Conservation (phyloP, 2,329 filamentous ascomycete species). For the Periglandula ipomoeae region DNA sequence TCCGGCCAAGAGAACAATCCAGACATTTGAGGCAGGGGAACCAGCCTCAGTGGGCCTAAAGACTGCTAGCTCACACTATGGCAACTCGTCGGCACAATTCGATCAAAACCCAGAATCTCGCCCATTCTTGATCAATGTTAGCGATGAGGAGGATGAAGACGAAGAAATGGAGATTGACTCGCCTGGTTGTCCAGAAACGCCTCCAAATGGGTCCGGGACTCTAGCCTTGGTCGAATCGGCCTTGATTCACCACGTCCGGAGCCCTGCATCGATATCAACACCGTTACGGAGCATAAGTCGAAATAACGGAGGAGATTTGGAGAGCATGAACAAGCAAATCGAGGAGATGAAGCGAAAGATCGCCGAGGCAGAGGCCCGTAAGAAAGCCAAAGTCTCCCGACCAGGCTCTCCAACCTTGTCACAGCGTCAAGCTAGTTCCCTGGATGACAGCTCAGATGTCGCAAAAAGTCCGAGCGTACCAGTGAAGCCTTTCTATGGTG, state of each 20-base stretch:
- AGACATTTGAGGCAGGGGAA: conserved; percentile 8
- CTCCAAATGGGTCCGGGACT: conserved; percentile 21
- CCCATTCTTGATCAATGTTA: conserved; percentile 74
- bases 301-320: conserved; percentile 30
- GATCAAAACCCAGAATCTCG: conserved; percentile 49
- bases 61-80: conserved; percentile 48
- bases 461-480: neutral
- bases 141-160: conserved; percentile 59
- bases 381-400: conserved; percentile 30
- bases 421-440: conserved; percentile 16
- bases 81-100: conserved; percentile 25
- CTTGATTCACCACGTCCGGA: conserved; percentile 29
- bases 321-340: conserved; percentile 47
- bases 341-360: conserved; percentile 51
- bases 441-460: conserved; percentile 17
- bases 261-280: conserved; percentile 29
- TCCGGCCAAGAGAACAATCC: conserved; percentile 14
- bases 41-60: conserved; percentile 54
- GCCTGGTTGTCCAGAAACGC: conserved; percentile 32
- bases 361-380: conserved; percentile 48
- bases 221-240: conserved; percentile 33
- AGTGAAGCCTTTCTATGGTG: neutral
- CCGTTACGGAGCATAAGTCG: conserved; percentile 26
- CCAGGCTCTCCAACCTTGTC: conserved; percentile 22
- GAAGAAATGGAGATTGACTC: conserved; percentile 55